Evolutionary conservation across 2,329 filamentous ascomycete species (phyloP), one percentile per base, ranked within the genome.

Genomic region (Xylaria sp.): DNA sequence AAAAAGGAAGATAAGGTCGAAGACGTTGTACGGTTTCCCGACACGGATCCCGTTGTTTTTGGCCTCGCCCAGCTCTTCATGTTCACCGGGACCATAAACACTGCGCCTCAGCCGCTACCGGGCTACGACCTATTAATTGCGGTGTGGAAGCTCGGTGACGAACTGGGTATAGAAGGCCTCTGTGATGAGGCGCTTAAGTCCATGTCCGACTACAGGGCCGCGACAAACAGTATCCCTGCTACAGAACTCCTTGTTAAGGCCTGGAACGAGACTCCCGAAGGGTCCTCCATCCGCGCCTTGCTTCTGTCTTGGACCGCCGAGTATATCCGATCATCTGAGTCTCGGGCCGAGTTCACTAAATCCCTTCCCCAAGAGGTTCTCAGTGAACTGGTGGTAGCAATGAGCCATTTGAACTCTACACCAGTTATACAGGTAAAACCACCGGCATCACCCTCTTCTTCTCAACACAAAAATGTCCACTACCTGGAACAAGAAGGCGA

Each of bases 251-350:
- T 90, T 6, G 85, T 90, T 1, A 84, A 87, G 73, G 88, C 89
- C 7, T 90, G 88, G 88, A 84, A 86, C 58, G 87, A 90, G 61
- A 89, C 88, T 0, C 87, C 87, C 0, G 86, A 88, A 71, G 88
- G 87, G 9, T 90, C 88, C 2, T 84, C 86, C 0, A 86, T 91
- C 58, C 84, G 88, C 48, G 82, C 83, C 69, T 84, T 90, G 46
- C 83, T 91, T 15, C 80, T 90, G 2, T 84, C 82, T 12, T 91
- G 89, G 89, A 86, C 88, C 1, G 88, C 87, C 32, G 88, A 90
- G 77, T 90, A 90, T 73, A 88, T 90, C 80, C 81, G 86, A 51
- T 86, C 86, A 0, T 88, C 87, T 3, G 84, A 88, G 25, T 82
- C 83, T 1, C 83, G 87, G 20, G 82, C 85, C 9, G 86, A 88